Conservation (phyloP, 352 stramenopile genomes). For the Globisporangium solare region DNA sequence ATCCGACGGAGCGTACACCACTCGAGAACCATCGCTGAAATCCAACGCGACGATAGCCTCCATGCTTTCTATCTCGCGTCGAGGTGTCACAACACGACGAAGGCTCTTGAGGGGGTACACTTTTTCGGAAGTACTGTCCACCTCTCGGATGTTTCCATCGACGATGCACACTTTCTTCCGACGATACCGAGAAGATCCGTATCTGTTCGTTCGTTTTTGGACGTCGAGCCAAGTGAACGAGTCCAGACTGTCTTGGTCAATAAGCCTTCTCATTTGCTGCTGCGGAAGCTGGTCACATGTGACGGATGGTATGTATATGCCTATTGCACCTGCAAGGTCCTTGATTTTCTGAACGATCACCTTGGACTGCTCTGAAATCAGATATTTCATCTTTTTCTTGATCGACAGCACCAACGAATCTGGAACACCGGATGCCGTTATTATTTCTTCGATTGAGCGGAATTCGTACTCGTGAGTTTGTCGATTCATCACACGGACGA, state of each 20-base stretch:
- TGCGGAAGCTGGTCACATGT: conserved; percentile 48
- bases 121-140: conserved; percentile 43
- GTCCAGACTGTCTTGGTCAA: conserved; percentile 35
- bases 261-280: conserved; percentile 27
- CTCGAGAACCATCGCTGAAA: conserved; percentile 54
- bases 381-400: conserved; percentile 63
- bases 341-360: conserved; percentile 64
- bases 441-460: conserved; percentile 49
- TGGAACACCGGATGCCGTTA: conserved; percentile 31
- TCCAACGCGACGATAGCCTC: conserved; percentile 56
- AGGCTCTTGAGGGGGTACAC: conserved; percentile 53
- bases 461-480: conserved; percentile 79
- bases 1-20: conserved; percentile 58
- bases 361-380: conserved; percentile 61
- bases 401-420: conserved; percentile 59
- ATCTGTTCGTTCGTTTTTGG: conserved; percentile 43
- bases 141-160: conserved; percentile 44
- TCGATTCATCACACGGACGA: conserved; percentile 54
- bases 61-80: conserved; percentile 17
- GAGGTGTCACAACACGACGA: conserved; percentile 42
- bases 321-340: conserved; percentile 57
- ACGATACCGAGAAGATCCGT: conserved; percentile 51
- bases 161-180: conserved; percentile 67
- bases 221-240: conserved; percentile 47
- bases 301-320: conserved; percentile 39